These are phyloP conservation scores for Trichoderma simmonsii DNA, from an alignment of 2,329 filamentous ascomycete species.

Conservation along the genomic window DNA sequence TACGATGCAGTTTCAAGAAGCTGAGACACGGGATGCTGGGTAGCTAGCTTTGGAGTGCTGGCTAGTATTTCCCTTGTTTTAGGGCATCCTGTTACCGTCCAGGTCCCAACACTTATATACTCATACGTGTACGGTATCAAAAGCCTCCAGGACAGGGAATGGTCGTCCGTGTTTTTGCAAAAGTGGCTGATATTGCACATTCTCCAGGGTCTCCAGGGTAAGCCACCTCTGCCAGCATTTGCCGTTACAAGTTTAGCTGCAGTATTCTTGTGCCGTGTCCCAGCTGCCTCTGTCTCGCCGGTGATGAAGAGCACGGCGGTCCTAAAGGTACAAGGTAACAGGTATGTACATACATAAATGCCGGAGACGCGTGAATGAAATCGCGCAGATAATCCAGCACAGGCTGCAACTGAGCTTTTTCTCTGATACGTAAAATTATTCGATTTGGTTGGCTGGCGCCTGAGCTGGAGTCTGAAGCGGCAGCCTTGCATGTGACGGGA, in stretches of 20 bases:
- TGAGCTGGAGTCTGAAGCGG: not conserved
- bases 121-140: not conserved
- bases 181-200: not conserved
- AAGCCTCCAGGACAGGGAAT: not conserved
- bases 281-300: not conserved
- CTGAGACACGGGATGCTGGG: not conserved
- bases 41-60: not conserved
- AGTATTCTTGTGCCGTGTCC: not conserved
- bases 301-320: not conserved
- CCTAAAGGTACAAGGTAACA: not conserved
- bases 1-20: not conserved
- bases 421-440: not conserved
- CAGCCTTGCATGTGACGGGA: slow-evolving; percentile 17
- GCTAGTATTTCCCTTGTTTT: not conserved
- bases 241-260: not conserved
- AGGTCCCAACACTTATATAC: not conserved
- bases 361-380: not conserved
- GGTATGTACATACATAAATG: too few species aligned
- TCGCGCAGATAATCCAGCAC: not conserved
- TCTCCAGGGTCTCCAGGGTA: not conserved
- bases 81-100: not conserved
- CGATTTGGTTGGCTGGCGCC: slow-evolving; percentile 7
- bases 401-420: not conserved
- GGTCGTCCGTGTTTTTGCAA: not conserved
- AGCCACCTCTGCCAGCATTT: not conserved